Evolutionary conservation across 192 early-diverging fungal species (phyloP), one percentile per base, ranked within the genome.

Genomic region (Lobosporangium transversale): DNA sequence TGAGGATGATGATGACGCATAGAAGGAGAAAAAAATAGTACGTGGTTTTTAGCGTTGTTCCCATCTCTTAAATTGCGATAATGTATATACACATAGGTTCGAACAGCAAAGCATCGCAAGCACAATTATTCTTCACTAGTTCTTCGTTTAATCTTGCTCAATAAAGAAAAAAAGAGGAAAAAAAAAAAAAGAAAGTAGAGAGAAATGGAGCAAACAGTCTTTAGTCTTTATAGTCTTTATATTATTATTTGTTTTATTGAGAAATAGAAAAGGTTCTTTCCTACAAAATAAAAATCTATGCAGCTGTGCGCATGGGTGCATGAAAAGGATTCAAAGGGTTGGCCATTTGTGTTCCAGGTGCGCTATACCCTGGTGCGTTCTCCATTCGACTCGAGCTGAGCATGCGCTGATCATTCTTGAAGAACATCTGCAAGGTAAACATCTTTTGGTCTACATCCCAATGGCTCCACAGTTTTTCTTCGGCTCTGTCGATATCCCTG

Each of bases 381-480:
- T 76, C 73, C 73, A 76, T 76, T 12, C 64, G 50, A 52, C 58
- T 67, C 17, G 73, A 67, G 17, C 65, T 76, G 26, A 76, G 54
- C 64, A 76, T 24, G 14, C 63, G 56, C 63, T 74, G 78, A 44
- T 88, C 87, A 36, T 84, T 85, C 68, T 92, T 94, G 79, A 92
- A 98, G 67, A 97, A 95, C 81, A 97, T 94, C 74, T 98, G 97
- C 66, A 98, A 71, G 21, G 90, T 90, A 75, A 91, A 98, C 79
- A 88, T 88, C 66, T 93, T 85, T 20, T 92, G 87, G 66, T 97
- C 97, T 26, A 85, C 81, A 83, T 98, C 97, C 97, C 97, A 98
- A 64, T 95, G 86, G 51, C 92, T 93, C 91, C 94, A 98, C 30
- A 97, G 90, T 54, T 87, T 92, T 14, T 95, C 95, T 53, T 92